Evolutionary conservation across 495 filamentous ascomycete genomes (phyloP).

Genomic region (Penicillium dipodomyicola): DNA sequence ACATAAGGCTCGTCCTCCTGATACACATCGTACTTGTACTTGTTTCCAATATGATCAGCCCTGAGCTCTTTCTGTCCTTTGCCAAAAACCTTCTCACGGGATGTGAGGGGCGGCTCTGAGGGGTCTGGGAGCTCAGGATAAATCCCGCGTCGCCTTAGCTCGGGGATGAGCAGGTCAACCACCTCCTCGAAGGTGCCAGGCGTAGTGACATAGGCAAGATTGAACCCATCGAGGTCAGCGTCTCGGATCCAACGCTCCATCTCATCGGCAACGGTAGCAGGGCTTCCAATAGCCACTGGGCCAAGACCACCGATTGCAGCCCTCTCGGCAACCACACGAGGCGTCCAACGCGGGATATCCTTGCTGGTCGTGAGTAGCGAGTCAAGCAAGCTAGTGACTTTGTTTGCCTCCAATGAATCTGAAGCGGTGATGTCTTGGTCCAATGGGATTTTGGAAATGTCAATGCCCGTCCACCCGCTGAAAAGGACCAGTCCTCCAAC

Average conservation of each 20-base stretch:
- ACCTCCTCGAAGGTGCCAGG: slow-evolving; percentile 63
- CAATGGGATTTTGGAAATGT: slow-evolving; percentile 54
- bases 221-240: slow-evolving; percentile 62
- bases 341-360: slow-evolving; percentile 52
- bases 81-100: slow-evolving; percentile 60
- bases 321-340: slow-evolving; percentile 52
- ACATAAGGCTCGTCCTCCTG: slow-evolving; percentile 44
- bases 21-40: slow-evolving; percentile 59
- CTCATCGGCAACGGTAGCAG: slow-evolving; percentile 55
- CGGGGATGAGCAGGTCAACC: slow-evolving; percentile 59
- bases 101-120: slow-evolving; percentile 48
- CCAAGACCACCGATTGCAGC: slow-evolving; percentile 58
- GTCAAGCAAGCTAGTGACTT: slow-evolving; percentile 51
- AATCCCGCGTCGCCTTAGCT: slow-evolving; percentile 53
- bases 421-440: slow-evolving; percentile 55
- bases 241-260: slow-evolving; percentile 58
- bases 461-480: slow-evolving; percentile 61
- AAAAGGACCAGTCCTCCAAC: slow-evolving; percentile 59
- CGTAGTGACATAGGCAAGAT: slow-evolving; percentile 52
- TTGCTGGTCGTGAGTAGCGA: slow-evolving; percentile 50
- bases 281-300: slow-evolving; percentile 51
- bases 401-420: slow-evolving; percentile 53
- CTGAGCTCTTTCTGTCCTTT: slow-evolving; percentile 53
- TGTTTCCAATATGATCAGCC: slow-evolving; percentile 52
- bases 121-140: slow-evolving; percentile 32